Evolutionary conservation across 345 rosid genomes (phyloP), one percentile per base, ranked within the genome.

Genomic region (Limnanthes douglasii): DNA sequence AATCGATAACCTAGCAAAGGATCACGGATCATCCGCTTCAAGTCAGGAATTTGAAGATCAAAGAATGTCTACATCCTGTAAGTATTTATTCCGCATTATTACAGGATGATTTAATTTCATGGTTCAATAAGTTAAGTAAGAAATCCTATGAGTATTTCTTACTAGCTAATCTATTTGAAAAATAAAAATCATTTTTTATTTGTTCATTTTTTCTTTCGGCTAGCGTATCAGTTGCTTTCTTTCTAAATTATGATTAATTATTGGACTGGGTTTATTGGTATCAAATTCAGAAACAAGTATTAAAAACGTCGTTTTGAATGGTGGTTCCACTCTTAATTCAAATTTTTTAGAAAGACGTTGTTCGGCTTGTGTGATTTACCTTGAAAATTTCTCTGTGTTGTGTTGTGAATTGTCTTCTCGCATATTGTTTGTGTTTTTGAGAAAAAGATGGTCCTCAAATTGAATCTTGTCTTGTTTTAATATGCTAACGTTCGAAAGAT

Each of bases 251-350:
- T 16, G 46, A 49, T 46, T 34, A 20, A 31, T 34, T 39, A 59
- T 53, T 15, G 69, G 45, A 46, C 50, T 58, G 6, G 78, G 64
- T 60, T 75, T 85, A 18, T 54, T 43, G 56, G 59, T 66, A 56
- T 85, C 99, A 58, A 92, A 92, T 35, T 78, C 96, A 38, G 93
- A 73, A 59, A 75, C 77, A 54, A 27, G 69, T 64, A 56, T 78
- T 72, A 48, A 84, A 84, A 13, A 71, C 62, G 5, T 65, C 59
- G 28, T 90, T 81, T 45, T 59, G 56, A 45, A 68, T 70, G n/a
- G 53, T 40, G 43, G 49, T 29, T 26, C 58, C 73, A 9, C 54
- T 14, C 54, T 60, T 32, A 68, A 32, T 45, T 77, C 84, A 26
- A 65, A 48, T 41, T 73, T 78, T 51, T 61, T 74, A 17, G 66